Evolutionary conservation across 2,329 filamentous ascomycete genomes (phyloP).

Genomic region (Phyllachora maydis): DNA sequence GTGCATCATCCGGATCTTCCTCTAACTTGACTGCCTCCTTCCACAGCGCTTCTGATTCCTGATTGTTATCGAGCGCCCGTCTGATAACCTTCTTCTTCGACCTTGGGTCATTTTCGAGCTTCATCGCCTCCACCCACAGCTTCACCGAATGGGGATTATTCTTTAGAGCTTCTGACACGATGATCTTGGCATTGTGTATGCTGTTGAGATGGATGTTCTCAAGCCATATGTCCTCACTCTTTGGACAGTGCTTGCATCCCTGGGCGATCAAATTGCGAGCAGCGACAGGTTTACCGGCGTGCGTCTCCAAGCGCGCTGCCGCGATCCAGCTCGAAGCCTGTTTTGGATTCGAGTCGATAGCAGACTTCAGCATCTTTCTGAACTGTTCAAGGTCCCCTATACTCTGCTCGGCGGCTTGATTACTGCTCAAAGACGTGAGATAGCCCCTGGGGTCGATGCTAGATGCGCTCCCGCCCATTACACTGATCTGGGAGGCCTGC

Average conservation of each 20-base stretch:
- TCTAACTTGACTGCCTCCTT: constrained; percentile 94
- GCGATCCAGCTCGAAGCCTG: constrained; percentile 95
- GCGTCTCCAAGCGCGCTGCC: constrained; percentile 74
- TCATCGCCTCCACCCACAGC: constrained; percentile 91
- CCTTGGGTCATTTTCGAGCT: constrained; percentile 60
- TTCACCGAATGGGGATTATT: constrained; percentile 74
- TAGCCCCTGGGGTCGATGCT: constrained; percentile 93
- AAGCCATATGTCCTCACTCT: constrained; percentile 88
- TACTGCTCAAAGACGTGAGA: constrained; percentile 73
- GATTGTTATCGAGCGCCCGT: constrained; percentile 79
- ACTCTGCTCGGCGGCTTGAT: constrained; percentile 62
- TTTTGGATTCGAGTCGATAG: constrained; percentile 90
- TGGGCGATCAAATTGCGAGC: constrained; percentile 74
- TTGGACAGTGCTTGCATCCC: constrained; percentile 79
- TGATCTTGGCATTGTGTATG: constrained; percentile 82
- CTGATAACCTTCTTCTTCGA: constrained; percentile 87
- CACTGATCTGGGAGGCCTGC: constrained; percentile 57
- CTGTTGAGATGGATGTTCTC: constrained; percentile 92
- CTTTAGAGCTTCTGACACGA: constrained; percentile 83
- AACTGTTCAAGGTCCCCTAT: constrained; percentile 93
- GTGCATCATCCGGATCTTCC: constrained; percentile 73
- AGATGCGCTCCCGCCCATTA: constrained; percentile 64
- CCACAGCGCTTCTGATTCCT: constrained; percentile 92
- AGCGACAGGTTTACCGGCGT: constrained; percentile 78
- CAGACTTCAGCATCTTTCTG: constrained; percentile 78